phyloP scores from a whole-genome alignment of 2,329 filamentous ascomycete species.

The Gyromitra esculenta region DNA sequence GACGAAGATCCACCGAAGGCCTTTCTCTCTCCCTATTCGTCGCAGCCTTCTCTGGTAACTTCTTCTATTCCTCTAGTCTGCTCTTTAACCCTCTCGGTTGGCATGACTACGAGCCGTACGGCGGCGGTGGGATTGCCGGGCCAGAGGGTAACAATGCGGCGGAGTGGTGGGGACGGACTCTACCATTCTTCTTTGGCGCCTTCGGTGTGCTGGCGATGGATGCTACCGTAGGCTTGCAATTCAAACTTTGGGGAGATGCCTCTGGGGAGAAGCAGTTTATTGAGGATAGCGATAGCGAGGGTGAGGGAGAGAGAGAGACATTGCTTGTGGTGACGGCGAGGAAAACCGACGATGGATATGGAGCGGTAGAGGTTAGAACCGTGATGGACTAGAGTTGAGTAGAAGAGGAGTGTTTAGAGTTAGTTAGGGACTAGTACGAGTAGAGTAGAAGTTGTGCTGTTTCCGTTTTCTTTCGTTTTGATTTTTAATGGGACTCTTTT shows the following conservation, averaged over 20 bases:
- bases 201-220: constrained; percentile 72
- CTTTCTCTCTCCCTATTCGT: constrained; percentile 72
- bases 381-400: constrained; percentile 25
- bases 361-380: constrained; percentile 30
- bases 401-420: constrained; percentile 22
- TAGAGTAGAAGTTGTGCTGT: constrained; percentile 21
- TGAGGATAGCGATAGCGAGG: constrained; percentile 1
- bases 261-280: constrained; percentile 19
- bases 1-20: constrained; percentile 71
- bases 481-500: constrained; percentile 3
- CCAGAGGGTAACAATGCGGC: constrained; percentile 66
- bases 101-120: constrained; percentile 67
- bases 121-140: constrained; percentile 70
- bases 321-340: constrained; percentile 32
- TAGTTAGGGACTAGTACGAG: constrained; percentile 6
- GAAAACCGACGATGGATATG: constrained; percentile 34
- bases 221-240: constrained; percentile 71
- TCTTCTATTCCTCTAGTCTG: constrained; percentile 73
- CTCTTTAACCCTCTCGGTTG: constrained; percentile 72
- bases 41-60: constrained; percentile 74
- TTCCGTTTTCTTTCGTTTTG: constrained; percentile 9
- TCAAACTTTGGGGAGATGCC: constrained; percentile 68
- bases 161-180: constrained; percentile 69
- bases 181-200: constrained; percentile 73
- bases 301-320: constrained; percentile 39